A percentile compares a stretch with the other conserved stretches of the same genome.
phyloP scores from a whole-genome alignment of 768 basidiomycete genomes.

The Boletus patriciae region DNA sequence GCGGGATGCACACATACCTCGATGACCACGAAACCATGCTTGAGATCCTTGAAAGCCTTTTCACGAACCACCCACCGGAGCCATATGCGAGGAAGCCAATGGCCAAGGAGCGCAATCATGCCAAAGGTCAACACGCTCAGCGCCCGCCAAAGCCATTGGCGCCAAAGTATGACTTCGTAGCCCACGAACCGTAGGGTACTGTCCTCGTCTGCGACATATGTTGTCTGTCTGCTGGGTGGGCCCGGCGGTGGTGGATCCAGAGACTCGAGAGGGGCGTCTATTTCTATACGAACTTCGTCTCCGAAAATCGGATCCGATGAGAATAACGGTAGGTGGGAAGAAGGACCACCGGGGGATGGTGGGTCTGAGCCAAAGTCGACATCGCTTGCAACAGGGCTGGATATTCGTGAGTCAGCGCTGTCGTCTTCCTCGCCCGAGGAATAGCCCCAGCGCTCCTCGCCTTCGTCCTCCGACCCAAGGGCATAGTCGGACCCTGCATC shows the following conservation, averaged over 20 bases:
- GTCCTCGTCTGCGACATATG: constrained; percentile 90
- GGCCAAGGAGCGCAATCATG: constrained; percentile 73
- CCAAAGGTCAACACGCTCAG: constrained; percentile 72
- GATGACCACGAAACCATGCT: constrained; percentile 77
- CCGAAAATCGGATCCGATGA: constrained; percentile 78
- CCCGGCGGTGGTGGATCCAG: constrained; percentile 75
- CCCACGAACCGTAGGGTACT: constrained; percentile 84
- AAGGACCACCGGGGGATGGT: constrained; percentile 49
- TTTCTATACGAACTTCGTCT: constrained; percentile 80
- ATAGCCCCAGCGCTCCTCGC: constrained; percentile 87
- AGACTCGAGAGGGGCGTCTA: constrained; percentile 62
- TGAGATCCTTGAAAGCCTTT: constrained; percentile 73
- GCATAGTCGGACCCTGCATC: constrained; percentile 61
- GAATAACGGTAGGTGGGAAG: constrained; percentile 62
- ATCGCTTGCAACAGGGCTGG: constrained; percentile 46
- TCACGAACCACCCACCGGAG: constrained; percentile 82
- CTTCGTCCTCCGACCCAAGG: constrained; percentile 53
- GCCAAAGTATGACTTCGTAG: constrained; percentile 66
- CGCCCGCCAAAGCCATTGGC: constrained; percentile 66
- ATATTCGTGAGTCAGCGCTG: constrained; percentile 32
- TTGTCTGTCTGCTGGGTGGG: constrained; percentile 80
- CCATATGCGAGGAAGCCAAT: constrained; percentile 95
- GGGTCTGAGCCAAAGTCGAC: constrained; percentile 73
- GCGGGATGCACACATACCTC: constrained; percentile 59
- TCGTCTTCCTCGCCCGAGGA: constrained; percentile 81